A percentile compares a stretch with the other conserved stretches of the same genome.
phyloP scores from a whole-genome alignment of 345 rosid genomes.

The Brassica juncea region DNA sequence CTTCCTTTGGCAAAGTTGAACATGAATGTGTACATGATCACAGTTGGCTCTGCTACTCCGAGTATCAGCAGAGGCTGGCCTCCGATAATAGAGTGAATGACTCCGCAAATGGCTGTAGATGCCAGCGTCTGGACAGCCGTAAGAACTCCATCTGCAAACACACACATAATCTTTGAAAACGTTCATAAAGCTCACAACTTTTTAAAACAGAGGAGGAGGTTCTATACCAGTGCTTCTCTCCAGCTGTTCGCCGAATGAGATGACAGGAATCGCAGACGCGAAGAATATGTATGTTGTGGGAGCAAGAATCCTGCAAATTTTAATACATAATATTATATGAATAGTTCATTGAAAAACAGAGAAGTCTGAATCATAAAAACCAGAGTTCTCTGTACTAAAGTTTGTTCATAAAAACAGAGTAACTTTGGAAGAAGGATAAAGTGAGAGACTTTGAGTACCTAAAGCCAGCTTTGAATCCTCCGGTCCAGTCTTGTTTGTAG shows the following conservation, averaged over 20 bases:
- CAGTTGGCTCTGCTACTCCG: constrained; percentile 99
- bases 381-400: background rate
- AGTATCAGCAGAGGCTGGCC: constrained; percentile 93
- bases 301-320: constrained; percentile 72
- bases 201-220: background rate
- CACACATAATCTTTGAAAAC: constrained; percentile 3
- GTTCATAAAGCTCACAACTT: background rate
- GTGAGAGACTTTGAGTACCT: constrained; percentile 44
- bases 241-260: constrained; percentile 93
- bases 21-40: constrained; percentile 94
- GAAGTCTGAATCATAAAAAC: background rate
- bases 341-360: background rate
- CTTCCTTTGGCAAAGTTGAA: constrained; percentile 88
- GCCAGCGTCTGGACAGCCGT: constrained; percentile 96
- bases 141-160: constrained; percentile 69
- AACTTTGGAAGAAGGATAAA: background rate
- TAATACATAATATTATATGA: background rate
- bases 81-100: constrained; percentile 87
- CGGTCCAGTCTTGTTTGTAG: constrained; percentile 90
- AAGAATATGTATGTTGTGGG: constrained; percentile 97
- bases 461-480: constrained; percentile 77
- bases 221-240: constrained; percentile 87
- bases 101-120: constrained; percentile 83
- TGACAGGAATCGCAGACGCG: constrained; percentile 97
- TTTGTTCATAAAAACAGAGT: constrained; percentile 1